Evolutionary conservation across 2,329 filamentous ascomycete genomes (phyloP).

Genomic region (Xylaria arbuscula): DNA sequence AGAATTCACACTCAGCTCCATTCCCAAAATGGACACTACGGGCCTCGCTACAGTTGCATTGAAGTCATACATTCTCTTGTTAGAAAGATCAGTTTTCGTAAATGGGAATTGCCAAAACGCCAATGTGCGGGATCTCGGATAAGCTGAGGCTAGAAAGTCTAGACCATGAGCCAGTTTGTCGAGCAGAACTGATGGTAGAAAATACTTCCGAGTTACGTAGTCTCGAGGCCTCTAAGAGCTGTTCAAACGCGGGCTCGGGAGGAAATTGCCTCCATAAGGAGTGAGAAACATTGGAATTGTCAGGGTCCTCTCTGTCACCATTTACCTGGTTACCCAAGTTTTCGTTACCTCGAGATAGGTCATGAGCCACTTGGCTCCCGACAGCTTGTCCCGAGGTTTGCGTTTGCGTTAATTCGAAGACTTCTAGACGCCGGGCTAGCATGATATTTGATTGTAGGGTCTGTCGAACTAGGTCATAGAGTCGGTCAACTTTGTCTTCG

Average conservation of each 20-base stretch:
- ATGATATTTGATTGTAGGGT: background rate
- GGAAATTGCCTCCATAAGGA: background rate
- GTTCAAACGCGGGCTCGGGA: background rate
- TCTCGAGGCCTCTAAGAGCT: background rate
- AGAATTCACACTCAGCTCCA: background rate
- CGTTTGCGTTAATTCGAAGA: background rate
- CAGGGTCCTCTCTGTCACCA: background rate
- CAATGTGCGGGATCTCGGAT: background rate
- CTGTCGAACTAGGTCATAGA: background rate
- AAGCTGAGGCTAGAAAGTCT: background rate
- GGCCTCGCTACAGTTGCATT: background rate
- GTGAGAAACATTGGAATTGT: background rate
- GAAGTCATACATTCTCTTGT: background rate
- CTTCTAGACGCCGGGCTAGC: background rate
- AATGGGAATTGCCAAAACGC: background rate
- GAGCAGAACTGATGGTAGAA: background rate
- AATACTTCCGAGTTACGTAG: background rate
- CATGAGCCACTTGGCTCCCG: background rate
- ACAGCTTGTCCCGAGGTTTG: background rate
- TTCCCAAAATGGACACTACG: background rate
- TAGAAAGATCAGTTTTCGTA: background rate
- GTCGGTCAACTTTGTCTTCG: background rate
- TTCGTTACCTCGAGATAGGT: background rate
- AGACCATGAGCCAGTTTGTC: background rate
- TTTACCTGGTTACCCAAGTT: background rate